Evolutionary conservation across 352 stramenopile genomes (phyloP).

Genomic region (Phytophthora capsici): DNA sequence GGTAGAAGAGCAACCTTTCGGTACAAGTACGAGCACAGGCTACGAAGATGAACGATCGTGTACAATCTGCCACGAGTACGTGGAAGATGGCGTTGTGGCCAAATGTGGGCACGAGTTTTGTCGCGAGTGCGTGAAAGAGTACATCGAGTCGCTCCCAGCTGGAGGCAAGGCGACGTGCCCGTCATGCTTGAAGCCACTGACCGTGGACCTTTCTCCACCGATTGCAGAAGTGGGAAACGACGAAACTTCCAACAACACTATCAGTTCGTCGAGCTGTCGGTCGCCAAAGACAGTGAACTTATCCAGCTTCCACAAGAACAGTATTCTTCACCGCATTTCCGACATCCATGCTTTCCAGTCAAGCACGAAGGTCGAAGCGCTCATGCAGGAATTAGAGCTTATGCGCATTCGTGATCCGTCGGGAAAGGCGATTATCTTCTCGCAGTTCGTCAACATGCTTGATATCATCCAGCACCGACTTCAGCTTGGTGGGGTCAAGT

Average conservation of each 20-base stretch:
- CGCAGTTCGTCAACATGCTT: constrained; percentile 99
- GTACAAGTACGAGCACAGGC: constrained; percentile 30
- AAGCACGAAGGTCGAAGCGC: constrained; percentile 98
- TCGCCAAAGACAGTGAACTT: constrained; percentile 48
- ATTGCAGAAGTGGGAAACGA: constrained; percentile 27
- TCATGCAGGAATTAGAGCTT: constrained; percentile 96
- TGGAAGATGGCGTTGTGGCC: constrained; percentile 88
- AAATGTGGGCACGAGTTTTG: constrained; percentile 95
- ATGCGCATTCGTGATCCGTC: constrained; percentile 94
- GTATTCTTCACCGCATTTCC: constrained; percentile 69
- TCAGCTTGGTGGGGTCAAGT: constrained; percentile 86
- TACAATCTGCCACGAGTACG: constrained; percentile 93
- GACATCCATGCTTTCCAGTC: constrained; percentile 79
- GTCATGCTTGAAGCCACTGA: constrained; percentile 84
- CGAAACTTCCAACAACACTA: constrained; percentile 11
- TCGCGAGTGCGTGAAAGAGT: constrained; percentile 83
- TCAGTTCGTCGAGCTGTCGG: constrained; percentile 6
- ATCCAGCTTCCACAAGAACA: constrained; percentile 74
- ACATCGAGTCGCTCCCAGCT: constrained; percentile 73
- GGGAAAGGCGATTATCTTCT: constrained; percentile 99
- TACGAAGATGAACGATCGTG: constrained; percentile 59
- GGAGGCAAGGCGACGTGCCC: constrained; percentile 74
- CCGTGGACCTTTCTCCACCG: constrained; percentile 73
- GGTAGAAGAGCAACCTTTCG: constrained; percentile 73
- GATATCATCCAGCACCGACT: constrained; percentile 98